These are phyloP conservation scores for Lactarius psammicola DNA, from an alignment of 768 basidiomycete species.

Conservation along the genomic window DNA sequence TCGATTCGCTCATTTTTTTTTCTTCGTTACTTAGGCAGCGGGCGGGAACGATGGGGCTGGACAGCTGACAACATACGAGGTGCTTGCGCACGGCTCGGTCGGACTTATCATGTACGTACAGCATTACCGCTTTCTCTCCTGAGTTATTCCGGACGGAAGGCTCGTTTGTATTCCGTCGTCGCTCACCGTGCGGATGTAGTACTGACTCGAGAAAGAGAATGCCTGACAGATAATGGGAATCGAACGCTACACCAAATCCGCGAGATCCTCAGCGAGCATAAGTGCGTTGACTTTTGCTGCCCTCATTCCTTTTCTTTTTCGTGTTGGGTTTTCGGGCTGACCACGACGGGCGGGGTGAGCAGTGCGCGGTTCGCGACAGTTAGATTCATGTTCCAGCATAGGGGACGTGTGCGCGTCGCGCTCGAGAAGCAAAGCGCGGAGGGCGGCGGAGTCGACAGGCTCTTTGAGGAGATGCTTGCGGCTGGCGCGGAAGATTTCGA, in stretches of 20 bases:
- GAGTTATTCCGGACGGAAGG: too few relatives aligned
- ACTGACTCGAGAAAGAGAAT: constrained; percentile 25
- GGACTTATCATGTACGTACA: constrained; percentile 29
- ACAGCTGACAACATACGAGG: constrained; percentile 26
- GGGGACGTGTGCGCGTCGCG: constrained; percentile 24
- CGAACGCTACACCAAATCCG: constrained; percentile 26
- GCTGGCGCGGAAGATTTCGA: constrained; percentile 29
- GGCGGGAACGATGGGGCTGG: constrained; percentile 22
- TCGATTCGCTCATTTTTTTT: not conserved
- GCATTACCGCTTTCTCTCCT: not conserved
- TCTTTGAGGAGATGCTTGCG: constrained; percentile 22
- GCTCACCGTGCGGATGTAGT: not conserved
- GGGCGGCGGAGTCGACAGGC: constrained; percentile 14
- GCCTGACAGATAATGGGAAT: constrained; percentile 28
- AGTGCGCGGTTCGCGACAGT: constrained; percentile 29
- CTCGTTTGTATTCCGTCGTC: too few relatives aligned
- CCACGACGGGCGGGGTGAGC: not conserved
- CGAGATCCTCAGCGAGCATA: constrained; percentile 27
- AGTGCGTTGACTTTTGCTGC: constrained; percentile 16
- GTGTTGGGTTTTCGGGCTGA: not conserved
- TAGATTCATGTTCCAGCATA: constrained; percentile 27
- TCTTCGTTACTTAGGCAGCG: constrained; percentile 8
- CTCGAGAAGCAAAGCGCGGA: constrained; percentile 12
- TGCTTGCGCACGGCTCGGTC: constrained; percentile 28
- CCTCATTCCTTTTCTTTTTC: not conserved